These are phyloP conservation scores for Yarrowia yakushimensis DNA, from an alignment of 805 yeast species.

Conservation along the genomic window DNA sequence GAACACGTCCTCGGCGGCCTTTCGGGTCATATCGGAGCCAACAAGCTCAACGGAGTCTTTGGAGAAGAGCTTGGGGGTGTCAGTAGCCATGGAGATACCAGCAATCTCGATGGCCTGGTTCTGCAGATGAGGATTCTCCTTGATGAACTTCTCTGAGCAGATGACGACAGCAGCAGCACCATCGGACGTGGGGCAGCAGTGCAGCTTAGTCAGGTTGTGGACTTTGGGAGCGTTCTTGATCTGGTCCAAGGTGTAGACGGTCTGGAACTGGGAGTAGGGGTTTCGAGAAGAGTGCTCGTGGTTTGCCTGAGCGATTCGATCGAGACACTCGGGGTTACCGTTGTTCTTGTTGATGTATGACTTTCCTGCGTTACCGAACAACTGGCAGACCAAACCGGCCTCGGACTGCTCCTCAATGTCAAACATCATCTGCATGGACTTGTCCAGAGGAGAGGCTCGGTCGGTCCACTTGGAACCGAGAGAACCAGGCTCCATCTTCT, in stretches of 20 bases:
- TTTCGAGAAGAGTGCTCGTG: constrained; percentile 33
- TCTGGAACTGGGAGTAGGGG: constrained; percentile 33
- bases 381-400: constrained; percentile 31
- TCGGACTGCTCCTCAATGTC: constrained; percentile 28
- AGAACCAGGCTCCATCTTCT: constrained; percentile 33
- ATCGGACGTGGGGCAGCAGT: constrained; percentile 34
- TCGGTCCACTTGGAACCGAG: constrained; percentile 31
- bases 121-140: constrained; percentile 30
- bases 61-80: constrained; percentile 29
- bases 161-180: constrained; percentile 34
- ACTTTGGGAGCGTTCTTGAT: constrained; percentile 31
- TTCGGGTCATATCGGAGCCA: constrained; percentile 32
- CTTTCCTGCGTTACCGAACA: constrained; percentile 33
- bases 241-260: constrained; percentile 32
- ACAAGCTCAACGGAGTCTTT: constrained; percentile 30
- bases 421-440: constrained; percentile 28
- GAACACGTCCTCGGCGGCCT: constrained; percentile 29
- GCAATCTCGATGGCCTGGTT: constrained; percentile 33
- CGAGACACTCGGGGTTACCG: constrained; percentile 30
- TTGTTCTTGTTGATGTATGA: constrained; percentile 29
- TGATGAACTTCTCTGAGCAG: constrained; percentile 32
- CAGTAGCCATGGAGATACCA: constrained; percentile 31
- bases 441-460: constrained; percentile 30
- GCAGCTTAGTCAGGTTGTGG: constrained; percentile 31
- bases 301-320: constrained; percentile 31